Evolutionary conservation across 2,329 filamentous ascomycete species (phyloP).

Genomic region (Metarhizium humberi): DNA sequence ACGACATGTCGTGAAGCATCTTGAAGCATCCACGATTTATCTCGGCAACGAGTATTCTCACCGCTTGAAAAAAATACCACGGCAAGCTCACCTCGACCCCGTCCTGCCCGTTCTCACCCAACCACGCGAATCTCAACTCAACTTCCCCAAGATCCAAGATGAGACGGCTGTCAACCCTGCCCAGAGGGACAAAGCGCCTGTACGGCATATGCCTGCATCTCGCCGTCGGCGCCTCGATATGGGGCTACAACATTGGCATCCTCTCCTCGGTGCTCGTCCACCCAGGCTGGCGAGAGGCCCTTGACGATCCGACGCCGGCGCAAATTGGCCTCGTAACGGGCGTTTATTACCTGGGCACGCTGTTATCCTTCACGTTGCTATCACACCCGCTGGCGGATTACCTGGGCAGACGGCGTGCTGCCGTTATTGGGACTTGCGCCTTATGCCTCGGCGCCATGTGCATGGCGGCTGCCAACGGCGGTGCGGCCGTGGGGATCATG

Average conservation of each 20-base stretch:
- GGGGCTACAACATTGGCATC: slow-evolving; percentile 52
- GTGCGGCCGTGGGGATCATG: slow-evolving; percentile 35
- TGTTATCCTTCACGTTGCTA: slow-evolving; percentile 43
- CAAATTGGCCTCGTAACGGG: slow-evolving; percentile 43
- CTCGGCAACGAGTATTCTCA: no score
- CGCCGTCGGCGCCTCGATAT: slow-evolving; percentile 45
- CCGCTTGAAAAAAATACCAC: no score
- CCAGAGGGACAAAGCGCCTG: slow-evolving; percentile 23
- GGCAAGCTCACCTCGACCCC: no score
- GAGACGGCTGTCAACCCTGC: not conserved
- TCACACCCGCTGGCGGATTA: slow-evolving; percentile 41
- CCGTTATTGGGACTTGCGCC: slow-evolving; percentile 35
- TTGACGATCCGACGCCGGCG: slow-evolving; percentile 33
- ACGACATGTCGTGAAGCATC: no score
- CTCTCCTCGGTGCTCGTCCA: slow-evolving; percentile 47
- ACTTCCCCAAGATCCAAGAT: not conserved
- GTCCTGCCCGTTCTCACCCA: no score
- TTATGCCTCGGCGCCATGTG: slow-evolving; percentile 39
- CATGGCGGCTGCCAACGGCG: slow-evolving; percentile 33
- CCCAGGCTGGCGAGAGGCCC: slow-evolving; percentile 39
- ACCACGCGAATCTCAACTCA: not conserved
- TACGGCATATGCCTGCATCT: slow-evolving; percentile 41
- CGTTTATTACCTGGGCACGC: slow-evolving; percentile 49
- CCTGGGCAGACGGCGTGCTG: slow-evolving; percentile 42
- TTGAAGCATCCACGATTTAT: no score